Evolutionary conservation across 2,329 filamentous ascomycete genomes (phyloP).

Genomic region (Cladophialophora exuberans): DNA sequence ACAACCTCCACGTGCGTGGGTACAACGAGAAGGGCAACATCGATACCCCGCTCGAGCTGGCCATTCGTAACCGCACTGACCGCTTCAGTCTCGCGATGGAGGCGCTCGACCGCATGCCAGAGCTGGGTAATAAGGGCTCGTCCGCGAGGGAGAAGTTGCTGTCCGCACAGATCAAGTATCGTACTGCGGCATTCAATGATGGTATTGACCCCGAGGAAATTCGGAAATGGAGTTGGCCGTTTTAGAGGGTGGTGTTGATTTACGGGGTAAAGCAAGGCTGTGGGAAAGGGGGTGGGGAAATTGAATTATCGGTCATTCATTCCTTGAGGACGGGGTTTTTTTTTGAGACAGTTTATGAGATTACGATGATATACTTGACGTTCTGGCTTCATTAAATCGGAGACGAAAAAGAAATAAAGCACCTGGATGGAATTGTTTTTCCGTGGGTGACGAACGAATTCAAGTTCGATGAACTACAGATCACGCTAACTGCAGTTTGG

Average conservation of each 20-base stretch:
- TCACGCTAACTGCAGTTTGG: too few species aligned
- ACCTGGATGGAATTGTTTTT: too few species aligned
- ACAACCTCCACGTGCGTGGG: constrained; percentile 73
- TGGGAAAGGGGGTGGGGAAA: too few species aligned
- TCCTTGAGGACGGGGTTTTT: background rate
- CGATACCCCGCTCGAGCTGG: constrained; percentile 77
- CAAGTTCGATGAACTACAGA: too few species aligned
- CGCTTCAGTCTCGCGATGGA: constrained; percentile 76
- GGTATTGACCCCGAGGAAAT: constrained; percentile 71
- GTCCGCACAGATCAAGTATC: constrained; percentile 66
- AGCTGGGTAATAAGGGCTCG: constrained; percentile 66
- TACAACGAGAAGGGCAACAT: constrained; percentile 86
- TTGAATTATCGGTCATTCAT: too few species aligned
- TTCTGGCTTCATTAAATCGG: too few species aligned
- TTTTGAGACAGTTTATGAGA: too few species aligned
- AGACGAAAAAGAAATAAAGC: too few species aligned
- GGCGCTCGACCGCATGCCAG: constrained; percentile 70
- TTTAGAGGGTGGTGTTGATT: constrained; percentile 16
- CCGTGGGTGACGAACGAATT: too few species aligned
- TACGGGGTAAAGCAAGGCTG: too few species aligned
- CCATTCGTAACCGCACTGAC: constrained; percentile 77
- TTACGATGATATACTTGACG: too few species aligned
- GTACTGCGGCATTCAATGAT: constrained; percentile 68
- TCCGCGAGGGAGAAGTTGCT: constrained; percentile 66
- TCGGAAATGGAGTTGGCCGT: constrained; percentile 69